Conservation (phyloP, 2,329 filamentous ascomycete species). For the Fonsecaea pugnacius region DNA sequence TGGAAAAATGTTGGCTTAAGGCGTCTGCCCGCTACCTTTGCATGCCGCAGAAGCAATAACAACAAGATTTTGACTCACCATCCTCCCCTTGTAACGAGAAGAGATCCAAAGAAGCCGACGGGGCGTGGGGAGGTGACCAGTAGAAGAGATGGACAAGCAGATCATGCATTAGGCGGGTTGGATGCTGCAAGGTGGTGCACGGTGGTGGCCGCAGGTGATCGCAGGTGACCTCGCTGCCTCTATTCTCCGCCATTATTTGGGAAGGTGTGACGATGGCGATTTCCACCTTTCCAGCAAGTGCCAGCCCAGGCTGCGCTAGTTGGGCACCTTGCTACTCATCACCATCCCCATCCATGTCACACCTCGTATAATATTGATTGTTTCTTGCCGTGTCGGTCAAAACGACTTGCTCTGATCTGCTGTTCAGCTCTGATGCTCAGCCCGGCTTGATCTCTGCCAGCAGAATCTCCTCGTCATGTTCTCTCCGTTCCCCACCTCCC, state of each 20-base stretch:
- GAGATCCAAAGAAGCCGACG: not conserved
- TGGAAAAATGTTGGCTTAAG: not conserved
- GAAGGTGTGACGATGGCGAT: not conserved
- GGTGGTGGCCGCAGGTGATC: not conserved
- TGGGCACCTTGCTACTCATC: not conserved
- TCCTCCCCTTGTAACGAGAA: not conserved
- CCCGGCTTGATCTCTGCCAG: not conserved
- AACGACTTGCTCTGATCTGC: not conserved
- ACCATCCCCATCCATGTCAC: not conserved
- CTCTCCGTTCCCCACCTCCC: not conserved
- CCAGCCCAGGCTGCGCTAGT: not conserved
- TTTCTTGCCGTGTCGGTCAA: not conserved
- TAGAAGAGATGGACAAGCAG: not conserved
- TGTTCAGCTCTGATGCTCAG: not conserved
- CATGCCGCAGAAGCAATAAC: not conserved
- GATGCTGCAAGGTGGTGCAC: not conserved
- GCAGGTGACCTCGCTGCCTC: not conserved
- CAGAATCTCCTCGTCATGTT: not conserved
- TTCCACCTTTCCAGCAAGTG: not conserved
- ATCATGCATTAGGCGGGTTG: constrained; percentile 3
- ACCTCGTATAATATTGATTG: constrained; percentile 1
- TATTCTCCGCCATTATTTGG: not conserved
- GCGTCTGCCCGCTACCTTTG: not conserved
- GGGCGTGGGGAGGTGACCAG: not conserved
- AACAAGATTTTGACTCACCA: not conserved